These are phyloP conservation scores for Pichia inconspicua DNA, from an alignment of 1,139 yeast species.

Conservation along the genomic window DNA sequence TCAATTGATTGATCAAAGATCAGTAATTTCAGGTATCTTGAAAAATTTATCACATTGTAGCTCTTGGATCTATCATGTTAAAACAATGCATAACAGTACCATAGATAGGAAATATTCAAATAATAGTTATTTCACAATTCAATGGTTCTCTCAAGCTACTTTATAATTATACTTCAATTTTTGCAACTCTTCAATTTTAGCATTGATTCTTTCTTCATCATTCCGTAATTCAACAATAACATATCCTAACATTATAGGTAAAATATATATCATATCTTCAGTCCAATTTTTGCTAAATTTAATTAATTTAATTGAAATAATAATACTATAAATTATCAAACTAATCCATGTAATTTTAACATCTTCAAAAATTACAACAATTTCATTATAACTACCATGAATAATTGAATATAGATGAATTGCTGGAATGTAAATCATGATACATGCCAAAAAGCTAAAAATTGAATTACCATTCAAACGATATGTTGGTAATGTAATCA, in stretches of 20 bases:
- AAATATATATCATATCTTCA: slow-evolving; percentile 13
- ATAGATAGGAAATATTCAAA: background rate
- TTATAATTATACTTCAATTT: slow-evolving; percentile 22
- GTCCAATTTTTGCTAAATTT: background rate
- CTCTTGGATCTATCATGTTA: slow-evolving; percentile 7
- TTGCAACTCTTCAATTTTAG: slow-evolving; percentile 17
- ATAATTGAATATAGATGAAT: slow-evolving; percentile 13
- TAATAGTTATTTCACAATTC: slow-evolving; percentile 2
- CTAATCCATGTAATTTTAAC: background rate
- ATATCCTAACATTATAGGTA: slow-evolving; percentile 21
- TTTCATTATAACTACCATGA: slow-evolving; percentile 7
- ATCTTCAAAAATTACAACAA: background rate
- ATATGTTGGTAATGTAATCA: slow-evolving; percentile 22
- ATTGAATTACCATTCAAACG: slow-evolving; percentile 18
- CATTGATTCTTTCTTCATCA: slow-evolving; percentile 16
- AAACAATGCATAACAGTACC: slow-evolving; percentile 1
- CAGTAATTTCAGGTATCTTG: slow-evolving; percentile 21
- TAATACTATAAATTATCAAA: background rate
- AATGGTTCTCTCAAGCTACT: slow-evolving; percentile 18
- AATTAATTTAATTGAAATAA: background rate
- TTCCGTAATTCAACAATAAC: slow-evolving; percentile 14
- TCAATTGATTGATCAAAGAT: slow-evolving; percentile 15
- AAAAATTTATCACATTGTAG: slow-evolving; percentile 14
- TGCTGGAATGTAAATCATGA: slow-evolving; percentile 11
- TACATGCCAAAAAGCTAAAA: slow-evolving; percentile 20